phyloP scores from a whole-genome alignment of 75 land plant genomes.

The Isoetes taiwanensis region DNA sequence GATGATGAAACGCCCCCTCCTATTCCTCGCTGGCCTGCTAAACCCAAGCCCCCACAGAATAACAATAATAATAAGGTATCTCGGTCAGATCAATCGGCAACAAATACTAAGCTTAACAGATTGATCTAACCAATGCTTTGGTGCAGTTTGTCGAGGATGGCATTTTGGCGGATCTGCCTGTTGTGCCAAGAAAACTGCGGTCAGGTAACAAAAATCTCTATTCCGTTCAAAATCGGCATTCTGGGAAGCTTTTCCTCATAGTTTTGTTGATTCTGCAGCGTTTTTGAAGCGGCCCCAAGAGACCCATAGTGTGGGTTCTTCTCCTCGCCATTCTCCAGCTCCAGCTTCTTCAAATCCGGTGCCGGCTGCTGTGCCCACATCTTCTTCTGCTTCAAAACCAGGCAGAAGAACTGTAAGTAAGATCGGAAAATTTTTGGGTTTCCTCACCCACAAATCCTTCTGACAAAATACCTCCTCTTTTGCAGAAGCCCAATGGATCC shows the following conservation, averaged over 20 bases:
- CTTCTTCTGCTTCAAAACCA: neutral
- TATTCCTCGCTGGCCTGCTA: conserved; percentile 4
- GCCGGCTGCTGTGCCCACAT: neutral
- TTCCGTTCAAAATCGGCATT: neutral
- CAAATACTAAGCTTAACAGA: no score
- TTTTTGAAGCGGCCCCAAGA: neutral
- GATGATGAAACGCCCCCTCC: neutral
- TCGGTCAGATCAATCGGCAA: no score
- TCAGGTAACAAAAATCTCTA: neutral
- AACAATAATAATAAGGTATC: no score
- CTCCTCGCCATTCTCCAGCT: neutral
- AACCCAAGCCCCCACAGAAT: neutral
- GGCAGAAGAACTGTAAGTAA: neutral
- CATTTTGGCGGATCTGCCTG: conserved; percentile 1
- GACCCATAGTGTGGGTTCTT: neutral
- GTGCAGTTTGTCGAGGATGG: neutral
- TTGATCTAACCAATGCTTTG: neutral
- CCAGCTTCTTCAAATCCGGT: no score
- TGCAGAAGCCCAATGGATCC: conserved; percentile 5
- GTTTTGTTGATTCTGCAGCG: neutral
- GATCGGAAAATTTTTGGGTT: neutral
- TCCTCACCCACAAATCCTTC: neutral
- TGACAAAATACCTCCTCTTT: neutral
- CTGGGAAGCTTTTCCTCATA: neutral
- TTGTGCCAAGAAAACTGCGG: neutral